These are phyloP conservation scores for Yamadazyma conglobata DNA, from an alignment of 1,139 yeast species.

Conservation along the genomic window DNA sequence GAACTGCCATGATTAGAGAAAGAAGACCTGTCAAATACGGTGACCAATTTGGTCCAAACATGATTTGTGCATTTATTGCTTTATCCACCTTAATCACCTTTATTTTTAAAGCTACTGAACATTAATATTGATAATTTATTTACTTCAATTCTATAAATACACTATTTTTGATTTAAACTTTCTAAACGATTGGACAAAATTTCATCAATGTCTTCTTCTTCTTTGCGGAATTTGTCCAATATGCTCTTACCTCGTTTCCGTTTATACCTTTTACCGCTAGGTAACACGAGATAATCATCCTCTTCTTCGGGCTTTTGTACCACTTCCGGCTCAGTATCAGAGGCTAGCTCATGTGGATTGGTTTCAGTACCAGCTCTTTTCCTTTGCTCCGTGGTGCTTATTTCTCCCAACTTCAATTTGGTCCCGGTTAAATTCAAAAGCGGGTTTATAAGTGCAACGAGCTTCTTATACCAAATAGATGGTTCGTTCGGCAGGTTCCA, in stretches of 20 bases:
- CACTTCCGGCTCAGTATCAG: slow-evolving; percentile 46
- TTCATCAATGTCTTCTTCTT: slow-evolving; percentile 55
- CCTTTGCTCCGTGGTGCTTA: slow-evolving; percentile 32
- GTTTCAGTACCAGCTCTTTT: slow-evolving; percentile 53
- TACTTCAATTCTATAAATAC: neutral
- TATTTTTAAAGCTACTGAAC: slow-evolving; percentile 46
- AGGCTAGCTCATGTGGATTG: slow-evolving; percentile 43
- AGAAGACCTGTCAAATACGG: slow-evolving; percentile 83
- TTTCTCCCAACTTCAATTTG: slow-evolving; percentile 10
- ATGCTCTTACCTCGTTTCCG: slow-evolving; percentile 26
- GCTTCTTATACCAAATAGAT: slow-evolving; percentile 19
- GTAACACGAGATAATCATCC: slow-evolving; percentile 52
- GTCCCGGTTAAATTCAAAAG: slow-evolving; percentile 8
- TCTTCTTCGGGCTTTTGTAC: slow-evolving; percentile 22
- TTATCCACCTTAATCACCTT: slow-evolving; percentile 73
- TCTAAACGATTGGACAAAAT: slow-evolving; percentile 49
- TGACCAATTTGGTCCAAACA: slow-evolving; percentile 83
- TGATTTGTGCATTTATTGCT: slow-evolving; percentile 72
- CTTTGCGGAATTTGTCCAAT: slow-evolving; percentile 26
- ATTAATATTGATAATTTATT: neutral
- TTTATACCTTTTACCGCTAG: slow-evolving; percentile 64
- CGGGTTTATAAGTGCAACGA: slow-evolving; percentile 4
- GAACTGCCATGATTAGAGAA: slow-evolving; percentile 78
- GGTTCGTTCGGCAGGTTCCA: slow-evolving; percentile 64
- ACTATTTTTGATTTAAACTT: neutral